Evolutionary conservation across 1,139 yeast species (phyloP), one percentile per base, ranked within the genome.

Genomic region (Magnusiomyces fungicola): DNA sequence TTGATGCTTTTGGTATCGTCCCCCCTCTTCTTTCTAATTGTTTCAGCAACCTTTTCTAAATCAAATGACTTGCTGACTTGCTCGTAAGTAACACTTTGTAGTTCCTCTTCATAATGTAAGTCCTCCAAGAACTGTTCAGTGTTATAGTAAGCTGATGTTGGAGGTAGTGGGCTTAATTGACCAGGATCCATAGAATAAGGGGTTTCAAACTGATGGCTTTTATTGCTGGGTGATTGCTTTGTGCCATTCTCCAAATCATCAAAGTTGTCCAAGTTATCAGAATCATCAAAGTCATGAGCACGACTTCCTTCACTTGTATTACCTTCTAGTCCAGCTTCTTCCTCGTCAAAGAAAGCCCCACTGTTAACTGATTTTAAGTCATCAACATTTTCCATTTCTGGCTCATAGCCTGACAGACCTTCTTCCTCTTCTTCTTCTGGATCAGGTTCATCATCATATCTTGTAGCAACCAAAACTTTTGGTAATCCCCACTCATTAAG

Each of bases 401-500:
- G 19, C 32, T 18, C 33, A 10, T 21, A n/a, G n/a, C n/a, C n/a
- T n/a, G n/a, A n/a, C 21, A 30, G 21, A 27, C 36, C 33, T 42
- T 46, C 32, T 32, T 49, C 50, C 16, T 27, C 47, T 12, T 47
- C 45, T 10, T 42, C 51, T 12, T 49, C 54, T 18, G 36, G 46
- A 14, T 46, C 50, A 9, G 40, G 48, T 21, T 50, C 53, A 25
- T 51, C 55, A 4, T 47, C 54, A 27, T 49, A 57, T 6, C 39
- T 48, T 5, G 41, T 40, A 4, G 50, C 52, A 7, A 51, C 57
- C n/a, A 59, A 42, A 14, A 55, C 49, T 43, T 58, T 57, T 23
- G 63, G 63, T 3, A 60, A 50, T 1, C 63, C 63, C 63, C 63
- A 60, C 18, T 49, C 57, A 18, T 55, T 56, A 4, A 60, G 55